A percentile compares a stretch with the other conserved stretches of the same genome.
Conservation (phyloP, 2,329 filamentous ascomycete species). For the Myriosclerotinia duriaeana region DNA sequence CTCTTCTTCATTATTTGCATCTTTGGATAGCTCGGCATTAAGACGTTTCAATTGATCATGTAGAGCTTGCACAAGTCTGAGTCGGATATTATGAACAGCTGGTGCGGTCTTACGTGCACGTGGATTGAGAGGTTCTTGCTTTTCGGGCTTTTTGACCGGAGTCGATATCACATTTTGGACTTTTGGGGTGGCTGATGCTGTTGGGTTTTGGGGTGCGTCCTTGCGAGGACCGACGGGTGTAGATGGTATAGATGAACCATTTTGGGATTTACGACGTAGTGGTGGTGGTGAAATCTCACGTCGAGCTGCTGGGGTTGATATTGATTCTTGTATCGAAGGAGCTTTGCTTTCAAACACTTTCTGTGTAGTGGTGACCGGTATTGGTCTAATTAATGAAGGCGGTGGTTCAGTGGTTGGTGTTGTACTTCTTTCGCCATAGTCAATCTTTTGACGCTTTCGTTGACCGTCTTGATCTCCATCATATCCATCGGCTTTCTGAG, state of each 20-base stretch:
- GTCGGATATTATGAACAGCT: constrained; percentile 55
- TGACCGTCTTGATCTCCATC: constrained; percentile 39
- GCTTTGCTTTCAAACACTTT: neutral
- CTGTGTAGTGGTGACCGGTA: neutral
- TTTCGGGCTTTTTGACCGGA: constrained; percentile 33
- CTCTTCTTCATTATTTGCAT: constrained; percentile 50
- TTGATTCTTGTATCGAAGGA: constrained; percentile 2
- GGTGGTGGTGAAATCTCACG: constrained; percentile 37
- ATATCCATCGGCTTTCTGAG: neutral
- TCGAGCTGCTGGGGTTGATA: constrained; percentile 24
- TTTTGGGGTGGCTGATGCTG: neutral
- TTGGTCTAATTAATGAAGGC: neutral
- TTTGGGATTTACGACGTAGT: constrained; percentile 31
- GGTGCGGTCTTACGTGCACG: constrained; percentile 60
- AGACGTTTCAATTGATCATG: constrained; percentile 66
- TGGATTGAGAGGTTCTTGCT: constrained; percentile 62
- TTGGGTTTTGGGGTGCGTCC: neutral
- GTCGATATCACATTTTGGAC: constrained; percentile 17
- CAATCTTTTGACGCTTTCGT: constrained; percentile 40
- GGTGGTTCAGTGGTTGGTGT: neutral
- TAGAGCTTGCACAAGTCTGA: constrained; percentile 60
- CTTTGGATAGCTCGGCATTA: constrained; percentile 60
- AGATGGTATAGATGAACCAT: constrained; percentile 10
- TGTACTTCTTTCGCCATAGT: constrained; percentile 24
- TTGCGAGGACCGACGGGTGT: constrained; percentile 12